Conservation (phyloP, 441 rosid species). For the Populus hybrid region DNA sequence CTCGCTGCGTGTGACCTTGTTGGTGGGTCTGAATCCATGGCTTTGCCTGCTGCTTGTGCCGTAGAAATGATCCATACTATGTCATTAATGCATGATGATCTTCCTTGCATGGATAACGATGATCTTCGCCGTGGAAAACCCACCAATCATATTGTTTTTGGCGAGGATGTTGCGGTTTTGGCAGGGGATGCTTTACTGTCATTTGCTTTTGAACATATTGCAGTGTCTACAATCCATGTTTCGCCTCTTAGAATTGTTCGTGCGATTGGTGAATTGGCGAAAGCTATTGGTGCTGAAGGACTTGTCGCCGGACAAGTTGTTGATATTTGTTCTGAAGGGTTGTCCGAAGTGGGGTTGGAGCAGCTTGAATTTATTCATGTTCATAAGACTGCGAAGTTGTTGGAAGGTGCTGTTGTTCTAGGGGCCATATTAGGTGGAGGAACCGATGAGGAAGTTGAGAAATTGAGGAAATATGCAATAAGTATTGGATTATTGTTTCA, state of each 20-base stretch:
- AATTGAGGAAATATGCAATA: constrained; percentile 64
- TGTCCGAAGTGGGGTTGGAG: constrained; percentile 50
- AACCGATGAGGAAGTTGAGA: constrained; percentile 63
- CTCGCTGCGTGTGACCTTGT: constrained; percentile 76
- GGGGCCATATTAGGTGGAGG: constrained; percentile 91
- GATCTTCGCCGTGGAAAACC: constrained; percentile 89
- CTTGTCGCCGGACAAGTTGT: constrained; percentile 90
- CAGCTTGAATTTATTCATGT: constrained; percentile 78
- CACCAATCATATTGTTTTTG: constrained; percentile 74
- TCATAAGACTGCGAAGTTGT: constrained; percentile 83
- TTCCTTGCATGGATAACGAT: constrained; percentile 91
- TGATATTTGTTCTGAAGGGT: constrained; percentile 66
- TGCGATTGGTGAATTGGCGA: constrained; percentile 71
- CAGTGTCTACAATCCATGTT: constrained; percentile 46
- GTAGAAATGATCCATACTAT: constrained; percentile 88
- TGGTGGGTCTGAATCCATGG: constrained; percentile 57
- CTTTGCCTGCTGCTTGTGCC: constrained; percentile 83
- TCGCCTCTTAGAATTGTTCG: constrained; percentile 46
- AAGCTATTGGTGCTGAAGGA: constrained; percentile 61
- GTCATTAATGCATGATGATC: constrained; percentile 84
- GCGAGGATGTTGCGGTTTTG: constrained; percentile 78
- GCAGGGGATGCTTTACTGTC: constrained; percentile 89
- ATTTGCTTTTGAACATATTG: constrained; percentile 73
- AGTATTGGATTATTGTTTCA: constrained; percentile 73
- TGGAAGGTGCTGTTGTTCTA: constrained; percentile 73